Base-by-base conservation (phyloP, 2,329 filamentous ascomycete genomes). In the Aureobasidium sp. region DNA sequence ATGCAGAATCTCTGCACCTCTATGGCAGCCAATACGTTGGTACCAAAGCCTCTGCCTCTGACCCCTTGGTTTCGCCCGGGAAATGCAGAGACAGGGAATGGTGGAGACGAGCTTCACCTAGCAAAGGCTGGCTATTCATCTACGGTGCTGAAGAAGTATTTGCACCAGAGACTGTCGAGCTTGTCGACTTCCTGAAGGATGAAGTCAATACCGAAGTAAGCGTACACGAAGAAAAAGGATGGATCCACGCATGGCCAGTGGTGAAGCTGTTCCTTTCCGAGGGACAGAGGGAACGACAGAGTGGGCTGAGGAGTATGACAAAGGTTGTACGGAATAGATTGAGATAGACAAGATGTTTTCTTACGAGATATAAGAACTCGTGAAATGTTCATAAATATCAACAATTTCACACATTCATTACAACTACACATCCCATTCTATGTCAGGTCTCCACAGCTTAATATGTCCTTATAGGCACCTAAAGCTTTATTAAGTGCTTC, bases 191-290 rank as follows among this genome's bases (percentile, higher is more conserved):
- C 31, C 75, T 89, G 60, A 75, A 78, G 61, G 78, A 63, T 27
- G 27, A 78, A 53, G 77, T 79, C 15, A 80, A 80, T 3, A 72
- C 83, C 35, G 70, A 79, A 38, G 78, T 87, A n/a, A 76, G 79
- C 58, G 78, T 78, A 60, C 77, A 82, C 66, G 82, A 84, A 67
- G 84, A 89, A 65, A 74, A 78, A 29, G 86, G 83, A 15, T 85
- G 84, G 2, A 85, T 94, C 61, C 90, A 95, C 72, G 89, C 86
- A 11, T 95, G 90, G 90, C 89, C 89, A 0, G 86, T 95, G 21
- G 87, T 86, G 10, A 77, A 77, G 63, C 68, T 84, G 19, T 85
- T 84, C 68, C 67, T 84, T 23, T 78, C 78, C 8, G 75, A 77
- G 60, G 75, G 71, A 7, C 73, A 72, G 55, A 71, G 75, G 8